Percentiles rank a stretch among this genome's conserved stretches.
phyloP scores from a whole-genome alignment of 768 basidiomycete species.

The Rickenella mellea region DNA sequence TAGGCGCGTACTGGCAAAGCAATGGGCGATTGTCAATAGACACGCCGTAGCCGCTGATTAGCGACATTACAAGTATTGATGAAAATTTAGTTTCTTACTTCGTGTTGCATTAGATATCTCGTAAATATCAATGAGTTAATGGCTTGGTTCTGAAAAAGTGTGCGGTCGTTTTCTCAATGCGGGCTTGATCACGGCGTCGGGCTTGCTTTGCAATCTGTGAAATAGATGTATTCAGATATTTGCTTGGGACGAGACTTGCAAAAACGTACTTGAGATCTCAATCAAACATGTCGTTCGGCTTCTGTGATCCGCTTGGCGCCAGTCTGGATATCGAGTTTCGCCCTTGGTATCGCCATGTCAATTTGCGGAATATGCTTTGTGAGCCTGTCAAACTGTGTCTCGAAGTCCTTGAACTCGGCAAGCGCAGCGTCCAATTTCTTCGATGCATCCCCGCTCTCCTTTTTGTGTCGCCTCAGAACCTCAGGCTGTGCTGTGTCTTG shows the following conservation, averaged over 20 bases:
- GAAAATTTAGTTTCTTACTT: slow-evolving; percentile 37
- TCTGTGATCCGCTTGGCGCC: slow-evolving; percentile 67
- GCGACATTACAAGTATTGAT: neutral
- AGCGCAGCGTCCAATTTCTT: slow-evolving; percentile 47
- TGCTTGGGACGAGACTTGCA: neutral
- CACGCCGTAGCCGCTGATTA: slow-evolving; percentile 48
- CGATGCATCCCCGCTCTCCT: slow-evolving; percentile 56
- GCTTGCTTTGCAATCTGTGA: slow-evolving; percentile 68
- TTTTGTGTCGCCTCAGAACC: slow-evolving; percentile 63
- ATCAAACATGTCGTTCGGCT: slow-evolving; percentile 70
- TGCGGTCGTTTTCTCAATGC: slow-evolving; percentile 87
- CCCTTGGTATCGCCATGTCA: slow-evolving; percentile 75
- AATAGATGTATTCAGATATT: neutral
- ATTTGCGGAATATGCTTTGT: slow-evolving; percentile 58
- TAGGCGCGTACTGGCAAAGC: slow-evolving; percentile 16
- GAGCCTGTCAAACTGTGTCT: slow-evolving; percentile 55
- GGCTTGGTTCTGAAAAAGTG: slow-evolving; percentile 96
- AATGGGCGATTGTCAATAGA: slow-evolving; percentile 73
- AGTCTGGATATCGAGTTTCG: slow-evolving; percentile 75
- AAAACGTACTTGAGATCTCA: slow-evolving; percentile 69
- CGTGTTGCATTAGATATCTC: slow-evolving; percentile 89
- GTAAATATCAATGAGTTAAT: slow-evolving; percentile 97
- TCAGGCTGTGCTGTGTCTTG: slow-evolving; percentile 72
- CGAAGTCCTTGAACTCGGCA: slow-evolving; percentile 40
- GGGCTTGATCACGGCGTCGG: slow-evolving; percentile 73